These are phyloP conservation scores for Mycena rosella DNA, from an alignment of 768 basidiomycete species.

Conservation along the genomic window DNA sequence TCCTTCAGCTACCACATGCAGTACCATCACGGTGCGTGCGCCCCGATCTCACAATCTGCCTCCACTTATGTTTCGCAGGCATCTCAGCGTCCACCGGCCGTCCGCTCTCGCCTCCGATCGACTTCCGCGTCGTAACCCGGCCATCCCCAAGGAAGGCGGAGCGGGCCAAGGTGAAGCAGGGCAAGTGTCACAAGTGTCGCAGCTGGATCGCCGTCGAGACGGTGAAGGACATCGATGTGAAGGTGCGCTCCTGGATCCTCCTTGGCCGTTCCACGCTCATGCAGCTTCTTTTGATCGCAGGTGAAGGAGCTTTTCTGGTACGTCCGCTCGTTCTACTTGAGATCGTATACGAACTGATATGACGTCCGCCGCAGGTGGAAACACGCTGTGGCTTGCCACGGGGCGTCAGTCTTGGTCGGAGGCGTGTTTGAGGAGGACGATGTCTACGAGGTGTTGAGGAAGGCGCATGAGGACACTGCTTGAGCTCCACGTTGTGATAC, in stretches of 20 bases:
- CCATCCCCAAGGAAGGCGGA: constrained; percentile 69
- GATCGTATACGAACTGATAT: neutral
- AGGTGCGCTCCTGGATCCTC: constrained; percentile 56
- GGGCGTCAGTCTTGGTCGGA: constrained; percentile 63
- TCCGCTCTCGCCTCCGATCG: constrained; percentile 84
- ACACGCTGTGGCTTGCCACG: constrained; percentile 85
- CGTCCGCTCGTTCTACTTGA: constrained; percentile 41
- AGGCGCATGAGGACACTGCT: constrained; percentile 2
- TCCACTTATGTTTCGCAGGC: constrained; percentile 54
- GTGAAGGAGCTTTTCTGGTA: constrained; percentile 85
- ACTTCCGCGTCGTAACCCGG: constrained; percentile 65
- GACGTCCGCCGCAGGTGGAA: constrained; percentile 73
- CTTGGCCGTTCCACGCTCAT: neutral
- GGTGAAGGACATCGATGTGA: constrained; percentile 78
- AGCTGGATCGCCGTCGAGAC: constrained; percentile 83
- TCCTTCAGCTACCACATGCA: constrained; percentile 82
- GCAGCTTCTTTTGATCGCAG: constrained; percentile 50
- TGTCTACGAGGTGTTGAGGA: constrained; percentile 47
- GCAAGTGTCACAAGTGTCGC: constrained; percentile 82
- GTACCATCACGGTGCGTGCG: constrained; percentile 74
- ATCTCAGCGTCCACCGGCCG: constrained; percentile 75
- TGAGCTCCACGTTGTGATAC: neutral
- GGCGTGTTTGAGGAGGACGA: constrained; percentile 70
- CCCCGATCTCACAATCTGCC: neutral
- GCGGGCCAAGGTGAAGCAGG: constrained; percentile 70